phyloP scores from a whole-genome alignment of 192 early-diverging fungal species.

The Coemansia aciculifera region DNA sequence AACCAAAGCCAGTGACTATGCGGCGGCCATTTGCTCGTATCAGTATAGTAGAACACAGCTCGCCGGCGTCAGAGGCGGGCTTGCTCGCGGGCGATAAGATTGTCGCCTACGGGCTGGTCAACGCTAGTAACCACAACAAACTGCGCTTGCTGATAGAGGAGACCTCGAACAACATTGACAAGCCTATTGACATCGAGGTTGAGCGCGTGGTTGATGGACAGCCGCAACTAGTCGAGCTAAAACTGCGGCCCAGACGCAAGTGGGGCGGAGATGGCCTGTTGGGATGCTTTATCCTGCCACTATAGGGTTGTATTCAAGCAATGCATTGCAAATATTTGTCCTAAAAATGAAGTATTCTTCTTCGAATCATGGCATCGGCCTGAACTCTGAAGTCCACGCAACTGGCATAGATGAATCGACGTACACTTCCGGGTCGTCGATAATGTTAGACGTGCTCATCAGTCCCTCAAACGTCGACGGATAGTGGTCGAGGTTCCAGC shows the following conservation, averaged over 20 bases:
- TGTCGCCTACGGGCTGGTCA: constrained; percentile 23
- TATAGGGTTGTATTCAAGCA: constrained; percentile 6
- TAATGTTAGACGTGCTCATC: constrained; percentile 84
- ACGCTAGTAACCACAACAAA: constrained; percentile 21
- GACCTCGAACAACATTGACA: constrained; percentile 24
- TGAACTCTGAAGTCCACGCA: constrained; percentile 81
- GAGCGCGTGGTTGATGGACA: constrained; percentile 39
- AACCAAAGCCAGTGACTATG: not conserved
- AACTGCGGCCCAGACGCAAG: constrained; percentile 24
- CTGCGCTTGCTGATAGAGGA: constrained; percentile 23
- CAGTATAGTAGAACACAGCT: constrained; percentile 33
- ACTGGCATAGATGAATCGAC: constrained; percentile 73
- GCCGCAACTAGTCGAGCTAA: constrained; percentile 16
- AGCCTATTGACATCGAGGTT: constrained; percentile 19
- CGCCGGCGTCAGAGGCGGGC: constrained; percentile 44
- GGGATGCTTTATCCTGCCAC: constrained; percentile 43
- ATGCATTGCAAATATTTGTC: not conserved
- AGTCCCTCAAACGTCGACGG: constrained; percentile 68
- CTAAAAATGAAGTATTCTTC: not conserved
- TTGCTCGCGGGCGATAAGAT: constrained; percentile 40
- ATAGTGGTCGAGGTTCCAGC: constrained; percentile 71
- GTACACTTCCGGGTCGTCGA: constrained; percentile 58
- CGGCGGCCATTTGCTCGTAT: constrained; percentile 47
- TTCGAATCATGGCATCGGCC: constrained; percentile 7
- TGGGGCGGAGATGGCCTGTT: constrained; percentile 53